A percentile compares a stretch with the other conserved stretches of the same genome.
Evolutionary conservation across 805 yeast genomes (phyloP).

Genomic region (Candida lessepsii): DNA sequence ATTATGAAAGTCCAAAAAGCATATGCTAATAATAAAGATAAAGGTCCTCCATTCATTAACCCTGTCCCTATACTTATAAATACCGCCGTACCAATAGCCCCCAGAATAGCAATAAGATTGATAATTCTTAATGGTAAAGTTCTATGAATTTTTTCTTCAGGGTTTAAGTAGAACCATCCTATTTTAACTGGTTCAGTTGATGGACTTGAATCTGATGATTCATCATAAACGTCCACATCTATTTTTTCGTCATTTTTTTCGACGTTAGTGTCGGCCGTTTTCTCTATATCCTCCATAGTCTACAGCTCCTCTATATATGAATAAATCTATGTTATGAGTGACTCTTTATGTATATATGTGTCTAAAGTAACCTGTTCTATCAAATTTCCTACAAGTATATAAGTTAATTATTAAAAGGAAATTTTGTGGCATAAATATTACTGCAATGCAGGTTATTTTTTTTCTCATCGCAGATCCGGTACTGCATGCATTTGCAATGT

Average conservation of each 20-base stretch:
- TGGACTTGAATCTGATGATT: not conserved
- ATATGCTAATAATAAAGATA: constrained; percentile 32
- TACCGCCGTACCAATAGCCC: constrained; percentile 37
- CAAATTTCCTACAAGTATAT: too few species aligned
- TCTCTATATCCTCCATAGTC: not conserved
- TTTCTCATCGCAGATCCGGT: constrained; percentile 2
- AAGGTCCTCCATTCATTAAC: constrained; percentile 32
- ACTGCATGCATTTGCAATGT: not conserved
- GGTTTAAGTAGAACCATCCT: constrained; percentile 7
- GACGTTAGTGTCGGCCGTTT: not conserved
- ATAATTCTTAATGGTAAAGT: constrained; percentile 10
- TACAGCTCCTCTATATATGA: too few species aligned
- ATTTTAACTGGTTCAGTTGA: constrained; percentile 1
- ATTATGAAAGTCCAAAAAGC: constrained; percentile 33
- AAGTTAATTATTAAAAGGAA: too few species aligned
- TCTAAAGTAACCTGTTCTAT: too few species aligned
- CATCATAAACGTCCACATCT: not conserved
- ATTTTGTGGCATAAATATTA: not conserved
- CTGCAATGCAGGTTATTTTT: not conserved
- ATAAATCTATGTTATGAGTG: too few species aligned
- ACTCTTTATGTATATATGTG: too few species aligned
- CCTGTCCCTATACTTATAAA: constrained; percentile 34
- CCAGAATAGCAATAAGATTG: constrained; percentile 20
- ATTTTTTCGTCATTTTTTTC: not conserved
- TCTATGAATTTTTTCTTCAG: constrained; percentile 12